Base-by-base conservation (phyloP, 345 rosid species). In the Viola odorata region DNA sequence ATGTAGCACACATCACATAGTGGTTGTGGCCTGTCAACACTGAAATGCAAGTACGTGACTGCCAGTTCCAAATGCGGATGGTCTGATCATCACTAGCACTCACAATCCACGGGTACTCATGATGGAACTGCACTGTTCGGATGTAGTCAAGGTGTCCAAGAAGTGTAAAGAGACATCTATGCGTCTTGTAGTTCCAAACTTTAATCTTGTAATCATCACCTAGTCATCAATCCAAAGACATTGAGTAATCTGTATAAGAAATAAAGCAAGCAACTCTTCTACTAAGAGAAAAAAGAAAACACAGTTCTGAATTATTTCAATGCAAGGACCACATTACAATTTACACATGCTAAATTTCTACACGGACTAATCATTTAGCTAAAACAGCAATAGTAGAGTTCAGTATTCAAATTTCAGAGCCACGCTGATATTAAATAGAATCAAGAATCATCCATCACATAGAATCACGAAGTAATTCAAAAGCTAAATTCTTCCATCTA, bases 41-140 rank as follows among this genome's bases (percentile, higher is more conserved):
- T 37, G 97, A 88, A 55, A 94, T 81, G 71, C 99, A 91, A 51
- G 95, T 90, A 13, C 97, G 84, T 8, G 99, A 94, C 66, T 94
- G 99, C 99, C 99, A 91, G 72, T 94, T 94, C 97, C 99, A 91
- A 57, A 94, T 81, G 70, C 95, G 92, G 52, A 94, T 94, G 57
- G 99, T 94, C 78, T 90, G 99, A 72, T 94, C 99, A 37, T 94
- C 95, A 78, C 99, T 91, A 9, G 99, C 95, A 76, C 99, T 94
- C 67, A 94, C 97, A 45, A 94, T 94, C 99, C 99, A 94, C 0
- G 97, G 97, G 73, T 84, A 77, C 65, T 94, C 99, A 57, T 94
- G 97, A 76, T 94, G 97, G 65, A 94, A 90, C 68, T 94, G 97
- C 61, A 90, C 99, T 3, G 97, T 94, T 23, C 99, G 96, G 64